These are phyloP conservation scores for Beauveria bassiana DNA, from an alignment of 2,329 filamentous ascomycete species.

Conservation along the genomic window DNA sequence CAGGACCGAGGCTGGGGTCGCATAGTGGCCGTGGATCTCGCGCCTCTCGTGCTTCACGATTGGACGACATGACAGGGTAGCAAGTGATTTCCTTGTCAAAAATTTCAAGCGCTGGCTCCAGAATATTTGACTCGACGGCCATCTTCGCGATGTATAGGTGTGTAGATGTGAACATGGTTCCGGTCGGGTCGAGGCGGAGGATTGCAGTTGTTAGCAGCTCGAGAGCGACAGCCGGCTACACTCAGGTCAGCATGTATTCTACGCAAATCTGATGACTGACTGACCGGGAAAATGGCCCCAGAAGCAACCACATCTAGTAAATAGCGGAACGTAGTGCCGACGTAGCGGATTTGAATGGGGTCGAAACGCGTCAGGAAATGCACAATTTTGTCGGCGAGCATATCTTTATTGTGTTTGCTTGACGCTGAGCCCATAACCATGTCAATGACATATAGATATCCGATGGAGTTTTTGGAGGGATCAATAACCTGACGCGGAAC, in stretches of 20 bases:
- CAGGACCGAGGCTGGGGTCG: slow-evolving; percentile 36
- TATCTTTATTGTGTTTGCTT: slow-evolving; percentile 22
- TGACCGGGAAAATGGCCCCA: slow-evolving; percentile 36
- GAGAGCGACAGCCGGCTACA: slow-evolving; percentile 39
- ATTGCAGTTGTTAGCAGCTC: slow-evolving; percentile 45
- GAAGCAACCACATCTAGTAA: slow-evolving; percentile 34
- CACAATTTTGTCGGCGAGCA: slow-evolving; percentile 34
- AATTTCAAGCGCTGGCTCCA: slow-evolving; percentile 49
- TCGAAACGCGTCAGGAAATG: slow-evolving; percentile 43
- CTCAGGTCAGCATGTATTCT: slow-evolving; percentile 7
- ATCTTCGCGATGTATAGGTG: slow-evolving; percentile 52
- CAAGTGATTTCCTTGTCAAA: slow-evolving; percentile 60
- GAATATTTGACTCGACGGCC: slow-evolving; percentile 48
- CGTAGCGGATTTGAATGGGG: slow-evolving; percentile 44
- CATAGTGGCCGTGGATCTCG: slow-evolving; percentile 34
- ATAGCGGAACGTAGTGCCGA: slow-evolving; percentile 33
- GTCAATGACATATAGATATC: slow-evolving; percentile 42
- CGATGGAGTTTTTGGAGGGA: slow-evolving; percentile 42
- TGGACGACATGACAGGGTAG: slow-evolving; percentile 42
- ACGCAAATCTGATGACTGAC: slow-evolving; percentile 6
- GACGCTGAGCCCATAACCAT: slow-evolving; percentile 24
- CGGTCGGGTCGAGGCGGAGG: slow-evolving; percentile 57
- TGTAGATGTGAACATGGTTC: slow-evolving; percentile 56
- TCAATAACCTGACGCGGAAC: slow-evolving; percentile 32
- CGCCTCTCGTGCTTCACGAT: slow-evolving; percentile 14